Base-by-base conservation (phyloP, 1,284 basidiomycete species). In the Austroboletus novae-zelandiae region DNA sequence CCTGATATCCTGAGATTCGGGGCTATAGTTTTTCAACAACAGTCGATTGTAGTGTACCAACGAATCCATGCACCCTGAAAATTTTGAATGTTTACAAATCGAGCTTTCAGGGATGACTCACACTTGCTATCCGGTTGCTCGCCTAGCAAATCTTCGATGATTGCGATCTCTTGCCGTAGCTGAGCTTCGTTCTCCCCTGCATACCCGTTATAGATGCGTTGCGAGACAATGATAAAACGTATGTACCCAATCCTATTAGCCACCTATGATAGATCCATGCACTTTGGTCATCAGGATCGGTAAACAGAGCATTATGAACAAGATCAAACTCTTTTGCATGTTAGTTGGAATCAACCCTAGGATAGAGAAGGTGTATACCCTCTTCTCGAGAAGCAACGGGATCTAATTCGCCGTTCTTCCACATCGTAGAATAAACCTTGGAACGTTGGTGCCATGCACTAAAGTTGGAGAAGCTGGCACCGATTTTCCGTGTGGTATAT, bases 251-350 rank as follows among this genome's bases (percentile, higher is more conserved):
- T 23, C 91, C 91, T 44, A 98, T 78, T 0, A 99, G 79, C 95
- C 96, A 99, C 15, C 93, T 83, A 64, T 99, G 97, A 68, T 99
- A 99, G 49, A 98, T 84, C 97, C 97, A 99, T 0, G 93, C 93
- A 54, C 91, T 94, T 69, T 98, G 94, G 69, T 99, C 97, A 43
- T 84, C 82, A 1, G 97, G 97, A 66, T 98, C 96, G 0, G 95
- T 98, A 72, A 94, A 99, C 73, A 99, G 83, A 0, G 96, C 97
- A 63, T 97, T 94, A 57, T 87, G 83, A 18, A 98, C 86, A 11
- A 98, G 77, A 43, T 96, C 92, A 62, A 96, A 91, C 65, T 99
- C 97, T 93, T 64, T 30, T 35, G 17, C 41, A 9, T 20, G 44
- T 54, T 42, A 53, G 44, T 23, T 7, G 10, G 2, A n/a, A 9